A percentile compares a stretch with the other conserved stretches of the same genome.
Evolutionary conservation across 805 yeast species (phyloP).

Genomic region (Middelhovenomyces tepae): DNA sequence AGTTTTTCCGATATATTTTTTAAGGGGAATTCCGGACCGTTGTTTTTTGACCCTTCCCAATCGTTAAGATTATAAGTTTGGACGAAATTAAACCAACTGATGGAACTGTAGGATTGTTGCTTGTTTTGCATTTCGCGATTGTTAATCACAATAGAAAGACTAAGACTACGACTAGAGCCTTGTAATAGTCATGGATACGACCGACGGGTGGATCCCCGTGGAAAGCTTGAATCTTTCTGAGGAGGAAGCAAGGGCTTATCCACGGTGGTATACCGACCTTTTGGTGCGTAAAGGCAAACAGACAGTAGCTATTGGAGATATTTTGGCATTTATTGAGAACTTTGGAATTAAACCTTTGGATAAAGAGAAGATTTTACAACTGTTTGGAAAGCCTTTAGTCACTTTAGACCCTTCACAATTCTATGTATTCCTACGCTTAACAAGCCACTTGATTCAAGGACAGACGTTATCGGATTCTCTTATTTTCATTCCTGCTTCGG

Average conservation of each 20-base stretch:
- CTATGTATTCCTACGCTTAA: slow-evolving; percentile 73
- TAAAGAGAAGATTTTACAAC: slow-evolving; percentile 44
- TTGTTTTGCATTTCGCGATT: too few relatives aligned
- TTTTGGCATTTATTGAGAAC: slow-evolving; percentile 68
- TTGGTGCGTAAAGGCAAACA: slow-evolving; percentile 56
- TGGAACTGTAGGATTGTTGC: too few relatives aligned
- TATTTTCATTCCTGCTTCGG: slow-evolving; percentile 42
- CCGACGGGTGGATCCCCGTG: slow-evolving; percentile 17
- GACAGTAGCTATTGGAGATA: slow-evolving; percentile 63
- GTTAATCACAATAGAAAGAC: too few relatives aligned
- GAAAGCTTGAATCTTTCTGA: slow-evolving; percentile 49
- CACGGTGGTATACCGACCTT: slow-evolving; percentile 89
- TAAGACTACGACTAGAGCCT: too few relatives aligned
- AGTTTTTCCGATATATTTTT: too few relatives aligned
- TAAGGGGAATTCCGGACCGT: too few relatives aligned
- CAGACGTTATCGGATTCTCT: slow-evolving; percentile 38
- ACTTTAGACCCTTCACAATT: slow-evolving; percentile 82
- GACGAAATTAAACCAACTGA: too few relatives aligned
- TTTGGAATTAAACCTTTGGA: slow-evolving; percentile 52
- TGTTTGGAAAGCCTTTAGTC: slow-evolving; percentile 29
- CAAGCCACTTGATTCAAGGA: slow-evolving; percentile 56
- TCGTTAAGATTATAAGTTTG: too few relatives aligned
- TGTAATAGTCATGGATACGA: too few relatives aligned
- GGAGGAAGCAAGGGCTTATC: slow-evolving; percentile 75
- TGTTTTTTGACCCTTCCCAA: too few relatives aligned